These are phyloP conservation scores for Chytridiales sp. DNA, from an alignment of 371 early-diverging fungal species.

Conservation along the genomic window DNA sequence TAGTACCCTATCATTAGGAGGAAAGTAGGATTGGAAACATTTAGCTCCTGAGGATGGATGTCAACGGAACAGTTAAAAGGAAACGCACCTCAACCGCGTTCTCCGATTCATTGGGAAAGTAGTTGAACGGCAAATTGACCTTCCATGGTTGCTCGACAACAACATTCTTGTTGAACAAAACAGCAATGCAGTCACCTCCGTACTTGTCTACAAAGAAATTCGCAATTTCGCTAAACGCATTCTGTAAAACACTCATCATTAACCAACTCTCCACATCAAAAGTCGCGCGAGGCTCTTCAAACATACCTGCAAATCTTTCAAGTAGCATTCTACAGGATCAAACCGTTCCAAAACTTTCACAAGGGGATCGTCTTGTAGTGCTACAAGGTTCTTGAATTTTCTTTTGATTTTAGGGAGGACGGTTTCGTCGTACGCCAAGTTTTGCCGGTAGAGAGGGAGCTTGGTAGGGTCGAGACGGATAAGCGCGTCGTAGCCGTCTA, in stretches of 20 bases:
- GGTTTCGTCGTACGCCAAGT: conserved; percentile 29
- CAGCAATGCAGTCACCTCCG: conserved; percentile 73
- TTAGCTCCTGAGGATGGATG: not conserved
- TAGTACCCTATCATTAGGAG: not conserved
- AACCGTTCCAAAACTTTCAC: conserved; percentile 47
- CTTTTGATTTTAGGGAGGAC: conserved; percentile 7
- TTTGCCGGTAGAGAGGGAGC: conserved; percentile 33
- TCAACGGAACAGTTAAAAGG: not conserved
- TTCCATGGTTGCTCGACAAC: conserved; percentile 57
- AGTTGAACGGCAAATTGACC: conserved; percentile 62
- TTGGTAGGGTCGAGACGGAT: conserved; percentile 52
- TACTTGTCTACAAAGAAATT: conserved; percentile 73
- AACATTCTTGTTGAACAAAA: conserved; percentile 61
- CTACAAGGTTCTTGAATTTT: conserved; percentile 39
- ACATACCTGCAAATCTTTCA: conserved; percentile 61
- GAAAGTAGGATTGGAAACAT: too few species aligned
- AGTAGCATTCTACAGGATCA: conserved; percentile 62
- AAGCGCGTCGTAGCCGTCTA: conserved; percentile 65
- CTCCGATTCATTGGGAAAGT: conserved; percentile 55
- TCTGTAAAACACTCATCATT: conserved; percentile 10
- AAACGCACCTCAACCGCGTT: conserved; percentile 3
- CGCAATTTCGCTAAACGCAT: conserved; percentile 37
- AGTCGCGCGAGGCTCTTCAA: not conserved
- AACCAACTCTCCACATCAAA: not conserved
- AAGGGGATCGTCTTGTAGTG: conserved; percentile 36